phyloP scores from a whole-genome alignment of 2,329 filamentous ascomycete species.

The Trichoderma gracile region DNA sequence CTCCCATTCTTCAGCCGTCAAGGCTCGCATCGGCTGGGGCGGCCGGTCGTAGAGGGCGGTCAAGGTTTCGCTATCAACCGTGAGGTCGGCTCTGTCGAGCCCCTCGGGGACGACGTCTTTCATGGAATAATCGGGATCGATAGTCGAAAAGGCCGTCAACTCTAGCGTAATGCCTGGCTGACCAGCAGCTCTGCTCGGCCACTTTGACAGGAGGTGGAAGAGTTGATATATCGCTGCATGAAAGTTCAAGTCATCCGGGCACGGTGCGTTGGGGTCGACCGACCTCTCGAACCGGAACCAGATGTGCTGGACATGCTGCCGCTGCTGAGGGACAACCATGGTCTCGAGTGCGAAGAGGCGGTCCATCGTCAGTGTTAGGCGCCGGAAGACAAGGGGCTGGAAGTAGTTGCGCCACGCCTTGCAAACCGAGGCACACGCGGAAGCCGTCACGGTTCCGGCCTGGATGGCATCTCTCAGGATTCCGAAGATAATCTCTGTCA shows the following conservation, averaged over 20 bases:
- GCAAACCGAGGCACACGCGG: not conserved
- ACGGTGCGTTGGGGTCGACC: not conserved
- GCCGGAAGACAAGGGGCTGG: slow-evolving; percentile 1
- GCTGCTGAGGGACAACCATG: not conserved
- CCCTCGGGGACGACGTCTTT: not conserved
- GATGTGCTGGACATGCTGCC: not conserved
- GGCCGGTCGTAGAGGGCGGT: not conserved
- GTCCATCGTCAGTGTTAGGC: not conserved
- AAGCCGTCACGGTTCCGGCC: not conserved
- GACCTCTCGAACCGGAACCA: slow-evolving; percentile 10
- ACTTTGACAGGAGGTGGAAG: not conserved
- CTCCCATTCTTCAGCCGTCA: not conserved
- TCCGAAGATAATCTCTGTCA: not conserved
- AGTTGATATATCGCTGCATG: not conserved
- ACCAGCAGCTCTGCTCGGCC: not conserved
- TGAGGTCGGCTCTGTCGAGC: not conserved
- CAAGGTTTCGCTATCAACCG: not conserved
- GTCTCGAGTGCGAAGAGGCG: not conserved
- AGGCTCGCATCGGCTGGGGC: not conserved
- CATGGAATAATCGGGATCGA: not conserved
- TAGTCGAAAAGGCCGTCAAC: not conserved
- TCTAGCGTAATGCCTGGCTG: not conserved
- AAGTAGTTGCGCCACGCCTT: not conserved
- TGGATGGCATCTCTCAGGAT: not conserved
- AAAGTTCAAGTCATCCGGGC: not conserved